phyloP scores from a whole-genome alignment of 2,329 filamentous ascomycete genomes.

The Sarocladium strictum region DNA sequence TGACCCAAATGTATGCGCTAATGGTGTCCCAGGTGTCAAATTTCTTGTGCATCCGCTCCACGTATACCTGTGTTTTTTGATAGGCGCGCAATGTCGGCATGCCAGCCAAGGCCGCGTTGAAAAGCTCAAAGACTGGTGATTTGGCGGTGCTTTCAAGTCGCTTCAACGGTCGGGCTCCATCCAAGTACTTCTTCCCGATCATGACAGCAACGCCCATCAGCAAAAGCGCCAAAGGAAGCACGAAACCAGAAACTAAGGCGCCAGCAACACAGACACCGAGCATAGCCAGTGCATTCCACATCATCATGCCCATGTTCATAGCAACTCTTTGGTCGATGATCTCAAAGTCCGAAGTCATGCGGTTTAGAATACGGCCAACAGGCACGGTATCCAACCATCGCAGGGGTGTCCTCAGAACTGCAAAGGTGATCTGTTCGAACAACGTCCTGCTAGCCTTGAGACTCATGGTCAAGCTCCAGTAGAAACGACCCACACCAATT shows the following conservation, averaged over 20 bases:
- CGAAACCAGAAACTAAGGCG: slow-evolving; percentile 60
- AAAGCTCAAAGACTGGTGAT: slow-evolving; percentile 75
- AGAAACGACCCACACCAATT: slow-evolving; percentile 57
- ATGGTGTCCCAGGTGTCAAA: slow-evolving; percentile 64
- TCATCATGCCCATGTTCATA: slow-evolving; percentile 54
- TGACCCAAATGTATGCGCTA: slow-evolving; percentile 63
- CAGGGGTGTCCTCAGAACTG: slow-evolving; percentile 66
- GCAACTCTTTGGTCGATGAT: slow-evolving; percentile 64
- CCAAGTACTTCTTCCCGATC: slow-evolving; percentile 57
- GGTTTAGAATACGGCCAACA: slow-evolving; percentile 68
- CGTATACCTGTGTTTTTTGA: slow-evolving; percentile 60
- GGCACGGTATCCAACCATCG: slow-evolving; percentile 78
- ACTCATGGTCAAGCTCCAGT: slow-evolving; percentile 58
- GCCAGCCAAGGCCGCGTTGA: slow-evolving; percentile 65
- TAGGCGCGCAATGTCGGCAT: slow-evolving; percentile 73
- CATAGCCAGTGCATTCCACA: slow-evolving; percentile 55
- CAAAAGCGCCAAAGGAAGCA: slow-evolving; percentile 55
- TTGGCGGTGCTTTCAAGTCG: slow-evolving; percentile 71
- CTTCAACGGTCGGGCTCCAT: slow-evolving; percentile 69
- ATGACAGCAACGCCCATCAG: slow-evolving; percentile 53
- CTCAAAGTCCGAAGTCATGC: slow-evolving; percentile 73
- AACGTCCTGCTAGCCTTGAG: slow-evolving; percentile 62
- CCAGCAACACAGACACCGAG: slow-evolving; percentile 62
- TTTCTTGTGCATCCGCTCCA: slow-evolving; percentile 61
- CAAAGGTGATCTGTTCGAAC: slow-evolving; percentile 61